phyloP scores from a whole-genome alignment of 331 rosid species.

The Dryas integrifolia region DNA sequence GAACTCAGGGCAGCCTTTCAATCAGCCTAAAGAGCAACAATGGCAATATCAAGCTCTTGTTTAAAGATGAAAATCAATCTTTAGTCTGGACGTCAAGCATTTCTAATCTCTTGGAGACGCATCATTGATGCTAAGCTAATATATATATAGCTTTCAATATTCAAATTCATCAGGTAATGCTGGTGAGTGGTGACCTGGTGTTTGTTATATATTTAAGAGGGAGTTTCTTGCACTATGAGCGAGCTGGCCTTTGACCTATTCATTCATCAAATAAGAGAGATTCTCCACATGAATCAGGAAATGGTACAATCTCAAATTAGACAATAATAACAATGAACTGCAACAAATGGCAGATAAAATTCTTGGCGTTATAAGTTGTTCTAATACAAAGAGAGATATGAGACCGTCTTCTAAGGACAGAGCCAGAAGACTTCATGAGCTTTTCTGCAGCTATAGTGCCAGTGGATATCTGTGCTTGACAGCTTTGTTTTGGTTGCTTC shows the following conservation, averaged over 20 bases:
- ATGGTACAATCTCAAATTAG: not conserved
- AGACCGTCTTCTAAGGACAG: too few species aligned
- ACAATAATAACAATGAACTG: not conserved
- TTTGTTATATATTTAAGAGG: not conserved
- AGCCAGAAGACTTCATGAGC: too few species aligned
- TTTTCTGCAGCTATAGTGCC: too few species aligned
- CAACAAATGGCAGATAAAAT: not conserved
- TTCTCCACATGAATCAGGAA: not conserved
- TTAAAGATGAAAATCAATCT: constrained; percentile 24
- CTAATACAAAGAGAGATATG: too few species aligned
- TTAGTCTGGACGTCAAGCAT: constrained; percentile 23
- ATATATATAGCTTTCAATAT: not conserved
- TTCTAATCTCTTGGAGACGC: constrained; percentile 22
- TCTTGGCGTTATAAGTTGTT: not conserved
- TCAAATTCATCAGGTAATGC: not conserved
- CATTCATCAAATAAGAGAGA: not conserved
- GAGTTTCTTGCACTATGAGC: not conserved
- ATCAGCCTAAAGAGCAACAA: constrained; percentile 17
- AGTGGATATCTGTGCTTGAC: too few species aligned
- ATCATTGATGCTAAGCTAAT: not conserved
- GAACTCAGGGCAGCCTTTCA: constrained; percentile 11
- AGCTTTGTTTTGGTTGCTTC: too few species aligned
- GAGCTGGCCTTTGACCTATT: not conserved
- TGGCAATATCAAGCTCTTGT: constrained; percentile 27
- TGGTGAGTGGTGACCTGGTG: not conserved